Evolutionary conservation across 177 flowering plant species (phyloP), one percentile per base, ranked within the genome.

Genomic region (Vitis hybrid): DNA sequence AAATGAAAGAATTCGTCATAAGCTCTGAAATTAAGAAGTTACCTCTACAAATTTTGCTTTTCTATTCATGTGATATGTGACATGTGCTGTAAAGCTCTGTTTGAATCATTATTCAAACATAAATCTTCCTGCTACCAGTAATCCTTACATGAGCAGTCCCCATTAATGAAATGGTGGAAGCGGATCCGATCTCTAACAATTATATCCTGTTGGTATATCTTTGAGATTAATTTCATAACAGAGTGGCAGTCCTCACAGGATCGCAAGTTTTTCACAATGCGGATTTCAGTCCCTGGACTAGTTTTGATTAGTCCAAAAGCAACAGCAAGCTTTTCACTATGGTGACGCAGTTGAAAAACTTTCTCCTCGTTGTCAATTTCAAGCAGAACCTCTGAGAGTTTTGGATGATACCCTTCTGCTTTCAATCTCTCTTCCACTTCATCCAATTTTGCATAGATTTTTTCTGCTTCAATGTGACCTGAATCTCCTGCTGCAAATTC

Each of bases 291-390:
- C 10, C 65, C 69, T 2, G 78, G 72, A 51, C 60, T 67, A 19
- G 81, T 81, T 58, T 69, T 79, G 52, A 81, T 79, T 15, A 88
- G 71, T 62, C 89, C 89, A 66, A 72, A 83, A 34, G 87, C 82
- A 69, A 87, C 76, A 34, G 89, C 89, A 21, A 87, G 84, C 73
- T 83, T 88, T 72, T 89, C 86, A 56, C 90, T 87, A 71, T 88
- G 89, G 74, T 82, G 80, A 1, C 55, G 71, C 51, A 87, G 52
- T 55, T 81, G 78, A 51, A 56, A 68, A 48, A 74, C 84, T 65
- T 84, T 85, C 57, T 82, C 84, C 70, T 74, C 81, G 21, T 82
- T 72, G 10, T 71, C 83, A 23, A 80, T 76, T 26, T 82, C 84
- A 58, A 84, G 85, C 72, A 78, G 70, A 18, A 81, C 88, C 70